A percentile compares a stretch with the other conserved stretches of the same genome.
Evolutionary conservation across 768 basidiomycete genomes (phyloP).

Genomic region (Piloderma croceum): DNA sequence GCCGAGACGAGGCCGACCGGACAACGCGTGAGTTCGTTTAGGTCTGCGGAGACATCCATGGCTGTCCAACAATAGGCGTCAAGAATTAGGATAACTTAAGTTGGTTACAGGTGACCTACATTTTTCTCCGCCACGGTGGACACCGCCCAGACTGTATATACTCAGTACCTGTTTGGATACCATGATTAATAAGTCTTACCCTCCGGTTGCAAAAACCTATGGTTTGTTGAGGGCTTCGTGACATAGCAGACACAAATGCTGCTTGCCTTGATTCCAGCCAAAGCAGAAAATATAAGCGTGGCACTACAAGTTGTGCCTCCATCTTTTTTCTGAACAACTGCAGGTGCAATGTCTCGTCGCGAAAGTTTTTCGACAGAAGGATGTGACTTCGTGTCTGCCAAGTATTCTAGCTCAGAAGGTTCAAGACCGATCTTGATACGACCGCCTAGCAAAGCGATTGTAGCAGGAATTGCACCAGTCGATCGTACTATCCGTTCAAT

Average conservation of each 20-base stretch:
- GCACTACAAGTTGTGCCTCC: constrained; percentile 79
- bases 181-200: constrained; percentile 40
- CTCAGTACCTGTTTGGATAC: constrained; percentile 6
- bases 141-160: constrained; percentile 64
- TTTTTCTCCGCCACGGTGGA: constrained; percentile 71
- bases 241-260: neutral
- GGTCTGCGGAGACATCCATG: constrained; percentile 92
- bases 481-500: constrained; percentile 71
- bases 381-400: constrained; percentile 49
- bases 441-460: constrained; percentile 80
- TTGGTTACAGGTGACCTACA: constrained; percentile 32
- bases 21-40: constrained; percentile 83
- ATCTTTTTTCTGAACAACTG: constrained; percentile 58
- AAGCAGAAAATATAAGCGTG: constrained; percentile 66
- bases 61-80: constrained; percentile 39
- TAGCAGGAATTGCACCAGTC: constrained; percentile 81
- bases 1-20: constrained; percentile 91
- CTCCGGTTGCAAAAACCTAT: constrained; percentile 81
- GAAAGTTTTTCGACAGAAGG: constrained; percentile 58
- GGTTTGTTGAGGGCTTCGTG: neutral
- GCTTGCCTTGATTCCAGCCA: constrained; percentile 80
- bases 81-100: neutral
- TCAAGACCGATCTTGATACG: constrained; percentile 82
- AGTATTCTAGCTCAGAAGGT: constrained; percentile 53
- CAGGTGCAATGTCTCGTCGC: constrained; percentile 72